phyloP scores from a whole-genome alignment of 192 early-diverging fungal genomes.

The Backusella circina region DNA sequence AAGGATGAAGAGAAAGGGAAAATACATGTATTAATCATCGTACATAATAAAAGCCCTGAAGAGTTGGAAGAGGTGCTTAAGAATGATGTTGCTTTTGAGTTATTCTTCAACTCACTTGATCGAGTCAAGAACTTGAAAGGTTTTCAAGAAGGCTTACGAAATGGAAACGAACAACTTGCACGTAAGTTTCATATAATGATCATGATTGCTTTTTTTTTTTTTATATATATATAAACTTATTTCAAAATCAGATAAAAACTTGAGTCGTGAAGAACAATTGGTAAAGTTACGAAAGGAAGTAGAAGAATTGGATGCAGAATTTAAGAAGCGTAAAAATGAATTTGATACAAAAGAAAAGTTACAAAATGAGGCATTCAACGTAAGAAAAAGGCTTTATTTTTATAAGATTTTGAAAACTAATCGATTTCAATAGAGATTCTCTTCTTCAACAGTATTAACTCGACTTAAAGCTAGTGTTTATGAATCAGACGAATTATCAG shows the following conservation, averaged over 20 bases:
- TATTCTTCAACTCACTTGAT: conserved; percentile 37
- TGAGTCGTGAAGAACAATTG: conserved; percentile 38
- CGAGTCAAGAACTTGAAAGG: conserved; percentile 40
- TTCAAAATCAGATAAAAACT: conserved; percentile 35
- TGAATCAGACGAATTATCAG: conserved; percentile 53
- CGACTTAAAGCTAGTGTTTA: conserved; percentile 40
- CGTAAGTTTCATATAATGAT: too few relatives aligned
- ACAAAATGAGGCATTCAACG: background rate
- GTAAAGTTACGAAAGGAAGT: conserved; percentile 36
- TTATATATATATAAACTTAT: background rate
- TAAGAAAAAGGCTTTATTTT: too few relatives aligned
- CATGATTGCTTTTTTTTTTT: background rate
- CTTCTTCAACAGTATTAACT: conserved; percentile 40
- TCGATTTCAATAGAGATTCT: conserved; percentile 49
- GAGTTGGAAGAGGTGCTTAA: conserved; percentile 35
- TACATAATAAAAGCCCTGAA: conserved; percentile 22
- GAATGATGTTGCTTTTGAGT: conserved; percentile 37
- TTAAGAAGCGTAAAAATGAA: conserved; percentile 22
- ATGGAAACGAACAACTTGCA: conserved; percentile 47
- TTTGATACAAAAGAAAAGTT: conserved; percentile 4
- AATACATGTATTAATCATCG: background rate
- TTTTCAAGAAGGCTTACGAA: conserved; percentile 42
- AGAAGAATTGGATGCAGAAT: conserved; percentile 30
- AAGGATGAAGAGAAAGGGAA: background rate
- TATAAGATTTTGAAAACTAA: too few relatives aligned